Evolutionary conservation across 2,329 filamentous ascomycete genomes (phyloP).

Genomic region (Fulvia fulva): DNA sequence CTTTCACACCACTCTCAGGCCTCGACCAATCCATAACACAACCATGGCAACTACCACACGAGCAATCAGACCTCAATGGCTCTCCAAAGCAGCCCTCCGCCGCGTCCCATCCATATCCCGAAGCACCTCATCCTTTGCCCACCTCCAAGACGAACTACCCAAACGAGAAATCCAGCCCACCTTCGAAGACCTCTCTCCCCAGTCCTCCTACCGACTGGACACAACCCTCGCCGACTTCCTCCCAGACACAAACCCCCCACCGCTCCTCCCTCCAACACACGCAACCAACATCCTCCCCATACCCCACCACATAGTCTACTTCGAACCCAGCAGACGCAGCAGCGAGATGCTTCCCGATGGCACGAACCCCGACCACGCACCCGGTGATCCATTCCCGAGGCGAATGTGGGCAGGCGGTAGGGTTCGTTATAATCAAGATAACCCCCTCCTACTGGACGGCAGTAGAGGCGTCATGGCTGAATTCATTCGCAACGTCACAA

Average conservation of each 20-base stretch:
- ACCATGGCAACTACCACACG: conserved; percentile 5
- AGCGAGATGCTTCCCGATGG: conserved; percentile 71
- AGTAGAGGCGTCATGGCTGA: conserved; percentile 44
- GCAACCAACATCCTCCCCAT: conserved; percentile 47
- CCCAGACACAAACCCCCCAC: conserved; percentile 23
- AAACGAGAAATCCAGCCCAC: conserved; percentile 47
- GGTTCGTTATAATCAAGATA: conserved; percentile 51
- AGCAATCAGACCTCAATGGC: conserved; percentile 5
- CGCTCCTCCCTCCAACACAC: conserved; percentile 31
- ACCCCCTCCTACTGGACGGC: conserved; percentile 33
- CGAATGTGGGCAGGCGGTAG: conserved; percentile 84
- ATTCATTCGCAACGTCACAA: conserved; percentile 44
- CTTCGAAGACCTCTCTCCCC: conserved; percentile 56
- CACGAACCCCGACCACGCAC: conserved; percentile 74
- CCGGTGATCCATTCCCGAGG: conserved; percentile 66
- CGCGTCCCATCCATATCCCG: conserved; percentile 10
- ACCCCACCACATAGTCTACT: conserved; percentile 83
- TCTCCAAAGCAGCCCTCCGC: neutral
- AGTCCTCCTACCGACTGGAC: conserved; percentile 19
- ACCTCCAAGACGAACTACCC: conserved; percentile 44
- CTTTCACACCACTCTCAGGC: neutral
- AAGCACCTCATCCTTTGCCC: conserved; percentile 35
- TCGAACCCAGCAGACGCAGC: conserved; percentile 64
- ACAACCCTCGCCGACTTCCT: conserved; percentile 20
- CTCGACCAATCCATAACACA: neutral